Evolutionary conservation across 2,329 filamentous ascomycete species (phyloP), one percentile per base, ranked within the genome.

Genomic region (Davidsoniella virescens): DNA sequence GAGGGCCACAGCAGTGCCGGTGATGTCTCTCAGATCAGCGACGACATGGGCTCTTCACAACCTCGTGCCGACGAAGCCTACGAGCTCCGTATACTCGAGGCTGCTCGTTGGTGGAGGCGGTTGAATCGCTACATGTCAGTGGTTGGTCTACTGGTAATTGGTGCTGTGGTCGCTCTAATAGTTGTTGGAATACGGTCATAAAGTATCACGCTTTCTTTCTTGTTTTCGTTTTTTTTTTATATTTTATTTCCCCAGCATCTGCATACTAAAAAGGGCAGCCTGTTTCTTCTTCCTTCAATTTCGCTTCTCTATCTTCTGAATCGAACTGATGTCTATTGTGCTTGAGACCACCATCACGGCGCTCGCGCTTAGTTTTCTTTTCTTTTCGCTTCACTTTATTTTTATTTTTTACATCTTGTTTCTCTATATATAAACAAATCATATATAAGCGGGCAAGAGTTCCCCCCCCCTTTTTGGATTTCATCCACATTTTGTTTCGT

Each of bases 41-140:
- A 41, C 20, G 26, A 42, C 26, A 50, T 50, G 33, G 43, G 47
- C 12, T 36, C 44, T 12, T 41, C 41, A 9, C 52, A 42, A 29
- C 43, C 49, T n/a, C 47, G 33, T 16, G 10, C 48, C 6, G 47
- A 47, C 38, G 52, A 53, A 33, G 38, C 43, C 2, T 47, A 47
- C n/a, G 26, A 53, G 16, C 14, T 25, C 59, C 59, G 50, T 17
- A 54, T 52, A 43, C 50, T 51, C 55, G 67, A 69, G 56, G 76
- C 70, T 50, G 72, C 72, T 10, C 65, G 67, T 44, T 78, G 75
- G 75, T 79, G 75, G 75, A 68, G 75, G 51, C 71, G 68, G 45
- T 64, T 78, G 42, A 79, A 79, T 58, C 69, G 75, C 49, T 66
- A 67, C 55, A 78, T 79, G 75, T 70, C 73, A 23, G 56, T 77